These are phyloP conservation scores for Fusarium lyarnte DNA, from an alignment of 2,329 filamentous ascomycete genomes.

Conservation along the genomic window DNA sequence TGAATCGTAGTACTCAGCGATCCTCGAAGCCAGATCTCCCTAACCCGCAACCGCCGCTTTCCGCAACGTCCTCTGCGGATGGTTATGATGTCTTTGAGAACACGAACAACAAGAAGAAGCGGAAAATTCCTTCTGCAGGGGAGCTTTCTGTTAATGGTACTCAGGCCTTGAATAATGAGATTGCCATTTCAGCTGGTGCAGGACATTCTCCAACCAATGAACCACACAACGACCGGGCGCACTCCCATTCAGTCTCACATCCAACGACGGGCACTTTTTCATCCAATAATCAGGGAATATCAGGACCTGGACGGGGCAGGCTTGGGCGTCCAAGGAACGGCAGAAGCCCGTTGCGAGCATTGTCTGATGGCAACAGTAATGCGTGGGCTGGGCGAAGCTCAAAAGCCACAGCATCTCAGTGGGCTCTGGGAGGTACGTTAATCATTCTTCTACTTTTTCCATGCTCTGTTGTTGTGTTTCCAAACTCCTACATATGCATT, in stretches of 20 bases:
- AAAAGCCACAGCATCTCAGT: conserved; percentile 57
- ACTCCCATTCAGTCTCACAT: conserved; percentile 41
- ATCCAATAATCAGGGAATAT: conserved; percentile 69
- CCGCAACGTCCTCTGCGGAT: conserved; percentile 77
- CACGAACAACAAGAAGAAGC: conserved; percentile 99
- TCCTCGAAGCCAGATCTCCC: conserved; percentile 56
- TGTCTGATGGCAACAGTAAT: conserved; percentile 67
- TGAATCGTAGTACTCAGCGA: conserved; percentile 54
- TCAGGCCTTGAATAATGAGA: conserved; percentile 53
- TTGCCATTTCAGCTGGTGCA: conserved; percentile 38
- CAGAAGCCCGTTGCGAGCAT: conserved; percentile 69
- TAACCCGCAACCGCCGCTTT: conserved; percentile 68
- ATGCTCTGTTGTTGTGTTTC: not conserved
- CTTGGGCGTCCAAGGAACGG: conserved; percentile 74
- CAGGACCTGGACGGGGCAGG: conserved; percentile 84
- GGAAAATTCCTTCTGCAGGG: conserved; percentile 93
- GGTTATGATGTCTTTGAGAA: conserved; percentile 98
- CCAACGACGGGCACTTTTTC: conserved; percentile 60
- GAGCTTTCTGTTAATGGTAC: conserved; percentile 64
- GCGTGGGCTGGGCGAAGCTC: conserved; percentile 62
- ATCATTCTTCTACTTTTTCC: not conserved
- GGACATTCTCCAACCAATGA: conserved; percentile 46
- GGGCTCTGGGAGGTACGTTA: conserved; percentile 59
- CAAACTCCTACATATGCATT: not conserved
- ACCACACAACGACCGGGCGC: conserved; percentile 36